Evolutionary conservation across 2,329 filamentous ascomycete species (phyloP), one percentile per base, ranked within the genome.

Genomic region (Exophiala mesophila): DNA sequence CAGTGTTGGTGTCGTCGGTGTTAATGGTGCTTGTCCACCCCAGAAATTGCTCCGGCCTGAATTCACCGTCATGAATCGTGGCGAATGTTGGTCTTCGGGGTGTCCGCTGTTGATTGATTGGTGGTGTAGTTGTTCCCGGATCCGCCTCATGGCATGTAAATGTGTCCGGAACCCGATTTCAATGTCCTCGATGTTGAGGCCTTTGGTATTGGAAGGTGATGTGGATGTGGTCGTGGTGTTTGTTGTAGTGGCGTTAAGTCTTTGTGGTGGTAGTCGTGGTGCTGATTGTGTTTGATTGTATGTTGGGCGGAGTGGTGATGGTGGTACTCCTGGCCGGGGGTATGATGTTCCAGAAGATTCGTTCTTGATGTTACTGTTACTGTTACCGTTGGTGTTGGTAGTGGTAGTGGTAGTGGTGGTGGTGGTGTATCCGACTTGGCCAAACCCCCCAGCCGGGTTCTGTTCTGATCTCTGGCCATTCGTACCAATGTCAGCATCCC

Each of bases 81-180:
- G 16, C 5, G 48, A 51, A 21, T 24, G 26, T 15, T 51, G 48
- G 13, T 30, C 36, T 3, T 38, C 20, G 3, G 46, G 28, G 20
- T 48, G 45, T 19, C 44, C 24, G 20, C 42, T 45, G 42, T 48
- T 45, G 24, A 44, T 44, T 28, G 47, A 40, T 29, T 51, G 48
- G 5, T 48, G 41, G 8, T 41, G 45, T n/a, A 51, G 41, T 20
- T 51, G 48, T 36, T 51, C 48, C 8, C 48, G 41, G 17, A 51
- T 51, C 18, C 48, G 44, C 2, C 48, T 41, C 48, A 51, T 51
- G 32, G 48, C 48, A 30, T 51, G 45, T 45, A 48, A 48, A 17
- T 51, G 48, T 28, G 34, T 51, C 10, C 48, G 48, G 24, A 51
- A 51, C 1, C 44, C 48, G 5, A 39, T 36, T 37, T 51, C 48